Percentiles rank a stretch among this genome's conserved stretches.
Conservation (phyloP, 257 asterid species). For the Jaltomata sinuosa region DNA sequence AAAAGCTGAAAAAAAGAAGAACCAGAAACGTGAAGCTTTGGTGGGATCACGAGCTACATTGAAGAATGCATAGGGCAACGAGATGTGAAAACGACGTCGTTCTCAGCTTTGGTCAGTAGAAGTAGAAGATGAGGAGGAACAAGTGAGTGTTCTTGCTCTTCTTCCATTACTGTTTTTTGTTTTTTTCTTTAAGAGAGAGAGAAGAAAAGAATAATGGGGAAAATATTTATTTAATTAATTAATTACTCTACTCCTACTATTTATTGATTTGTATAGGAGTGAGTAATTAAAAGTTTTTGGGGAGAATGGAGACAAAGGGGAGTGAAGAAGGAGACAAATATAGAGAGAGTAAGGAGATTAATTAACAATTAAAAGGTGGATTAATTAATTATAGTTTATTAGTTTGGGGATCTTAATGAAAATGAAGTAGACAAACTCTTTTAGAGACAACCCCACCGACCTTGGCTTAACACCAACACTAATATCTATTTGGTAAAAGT, state of each 20-base stretch:
- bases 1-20: not conserved
- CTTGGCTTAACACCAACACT: not conserved
- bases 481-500: not conserved
- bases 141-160: slow-evolving; percentile 1
- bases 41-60: slow-evolving; percentile 5
- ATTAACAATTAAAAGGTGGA: not conserved
- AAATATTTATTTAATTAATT: not conserved
- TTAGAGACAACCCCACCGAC: not conserved
- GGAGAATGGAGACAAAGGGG: not conserved
- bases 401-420: slow-evolving; percentile 2
- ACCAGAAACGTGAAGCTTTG: slow-evolving; percentile 6
- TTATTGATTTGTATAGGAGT: not conserved
- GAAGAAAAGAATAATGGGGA: not conserved
- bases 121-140: not conserved
- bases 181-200: not conserved
- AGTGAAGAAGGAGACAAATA: not conserved
- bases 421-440: not conserved
- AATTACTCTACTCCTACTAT: not conserved
- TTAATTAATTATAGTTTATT: not conserved
- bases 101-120: not conserved
- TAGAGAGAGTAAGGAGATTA: not conserved
- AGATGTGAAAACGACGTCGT: not conserved
- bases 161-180: not conserved
- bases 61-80: slow-evolving; percentile 2
- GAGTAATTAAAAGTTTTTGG: not conserved